A percentile compares a stretch with the other conserved stretches of the same genome.
These are phyloP conservation scores for Fusarium cicatricum DNA, from an alignment of 2,329 filamentous ascomycete genomes.

Conservation along the genomic window DNA sequence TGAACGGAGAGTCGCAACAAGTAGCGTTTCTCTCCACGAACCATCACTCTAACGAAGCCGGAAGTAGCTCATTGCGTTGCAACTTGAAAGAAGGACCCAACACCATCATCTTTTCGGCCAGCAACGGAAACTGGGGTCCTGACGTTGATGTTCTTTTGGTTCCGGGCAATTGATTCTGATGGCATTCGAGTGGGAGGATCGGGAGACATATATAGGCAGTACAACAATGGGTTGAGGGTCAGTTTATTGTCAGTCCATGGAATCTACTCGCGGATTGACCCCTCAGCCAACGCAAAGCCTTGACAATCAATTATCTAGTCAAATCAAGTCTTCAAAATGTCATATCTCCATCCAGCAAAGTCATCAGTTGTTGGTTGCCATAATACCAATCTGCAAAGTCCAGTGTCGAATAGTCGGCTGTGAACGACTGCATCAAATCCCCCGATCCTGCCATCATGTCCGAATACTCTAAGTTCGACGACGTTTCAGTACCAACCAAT, in stretches of 20 bases:
- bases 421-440: neutral
- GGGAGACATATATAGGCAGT: neutral
- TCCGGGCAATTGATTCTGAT: conserved; percentile 44
- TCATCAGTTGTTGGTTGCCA: conserved; percentile 29
- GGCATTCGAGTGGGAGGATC: neutral
- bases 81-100: conserved; percentile 59
- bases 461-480: neutral
- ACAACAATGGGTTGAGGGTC: too few species aligned
- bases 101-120: conserved; percentile 55
- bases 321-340: neutral
- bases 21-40: conserved; percentile 63
- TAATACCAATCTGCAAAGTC: conserved; percentile 25
- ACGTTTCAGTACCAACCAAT: neutral
- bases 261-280: too few species aligned
- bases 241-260: too few species aligned
- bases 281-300: too few species aligned
- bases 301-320: too few species aligned
- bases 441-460: neutral
- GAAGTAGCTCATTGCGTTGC: conserved; percentile 56
- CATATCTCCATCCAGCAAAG: conserved; percentile 22
- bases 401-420: neutral
- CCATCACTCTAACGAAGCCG: conserved; percentile 50
- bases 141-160: conserved; percentile 60
- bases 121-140: conserved; percentile 51
- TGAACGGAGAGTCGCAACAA: conserved; percentile 61